Evolutionary conservation across 1,284 basidiomycete species (phyloP), one percentile per base, ranked within the genome.

Genomic region (Somion occarium): DNA sequence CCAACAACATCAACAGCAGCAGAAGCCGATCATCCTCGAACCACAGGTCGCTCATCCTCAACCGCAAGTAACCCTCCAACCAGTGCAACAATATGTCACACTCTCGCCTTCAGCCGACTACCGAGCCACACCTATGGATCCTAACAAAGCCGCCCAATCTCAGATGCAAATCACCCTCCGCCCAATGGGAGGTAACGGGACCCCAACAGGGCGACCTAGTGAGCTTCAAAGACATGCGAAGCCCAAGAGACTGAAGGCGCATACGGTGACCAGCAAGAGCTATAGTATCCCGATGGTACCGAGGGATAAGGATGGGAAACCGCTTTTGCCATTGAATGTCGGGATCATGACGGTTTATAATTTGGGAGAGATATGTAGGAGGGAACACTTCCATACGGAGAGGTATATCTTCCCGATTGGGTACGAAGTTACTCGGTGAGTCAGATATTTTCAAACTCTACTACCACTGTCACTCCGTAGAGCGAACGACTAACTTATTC

Each of bases 361-460:
- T 52, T 72, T 91, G 0, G 88, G 88, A 3, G 75, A 81, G 54
- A 79, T 90, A 3, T 88, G 85, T 61, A 81, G 83, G 79, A 74
- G 85, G 43, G 86, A 90, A 59, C 85, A 88, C 63, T 91, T 90
- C 61, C 85, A 88, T 64, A 89, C 88, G 0, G 88, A 91, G 64
- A 73, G 89, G 52, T 91, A 91, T 63, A 91, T 91, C 56, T 91
- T 88, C 61, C 88, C 88, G 18, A 83, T 91, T 45, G 88, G 88
- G 18, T 91, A 90, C 63, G 85, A 89, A 63, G 87, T 89, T 3
- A 86, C 81, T 2, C 75, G 88, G 88, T 87, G 50, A 48, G 72
- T 63, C 15, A 30, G 25, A 11, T 43, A 15, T 15, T 11, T 18
- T 18, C 37, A 20, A 27, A 34, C 19, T n/a, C n/a, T n/a, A 25